Percentiles rank a stretch among this genome's conserved stretches.
These are phyloP conservation scores for Rosa multiflora DNA, from an alignment of 306 rosid genomes.

Conservation along the genomic window DNA sequence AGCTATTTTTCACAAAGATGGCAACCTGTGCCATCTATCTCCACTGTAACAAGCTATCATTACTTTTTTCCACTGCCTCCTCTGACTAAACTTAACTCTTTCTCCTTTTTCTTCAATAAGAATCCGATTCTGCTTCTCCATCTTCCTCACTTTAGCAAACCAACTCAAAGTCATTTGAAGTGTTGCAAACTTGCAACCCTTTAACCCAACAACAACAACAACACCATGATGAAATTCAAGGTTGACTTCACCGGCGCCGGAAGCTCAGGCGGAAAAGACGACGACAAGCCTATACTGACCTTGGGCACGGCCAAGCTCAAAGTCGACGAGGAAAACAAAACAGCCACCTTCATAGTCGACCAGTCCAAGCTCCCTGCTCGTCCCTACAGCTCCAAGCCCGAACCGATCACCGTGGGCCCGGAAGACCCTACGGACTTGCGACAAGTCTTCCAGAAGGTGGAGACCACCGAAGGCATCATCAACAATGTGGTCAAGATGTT, in stretches of 20 bases:
- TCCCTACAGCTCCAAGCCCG: too few species aligned
- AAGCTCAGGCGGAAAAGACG: too few species aligned
- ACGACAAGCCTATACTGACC: too few species aligned
- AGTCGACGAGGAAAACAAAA: too few species aligned
- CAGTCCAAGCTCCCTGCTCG: too few species aligned
- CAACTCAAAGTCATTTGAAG: too few species aligned
- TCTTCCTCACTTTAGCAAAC: not conserved
- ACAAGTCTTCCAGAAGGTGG: constrained; percentile 26
- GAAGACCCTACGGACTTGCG: too few species aligned
- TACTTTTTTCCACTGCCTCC: not conserved
- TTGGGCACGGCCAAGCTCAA: too few species aligned
- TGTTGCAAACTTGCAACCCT: too few species aligned
- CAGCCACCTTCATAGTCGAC: too few species aligned
- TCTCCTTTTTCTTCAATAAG: not conserved
- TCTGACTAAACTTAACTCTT: not conserved
- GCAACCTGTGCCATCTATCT: not conserved
- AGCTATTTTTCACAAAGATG: not conserved
- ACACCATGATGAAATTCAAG: not conserved
- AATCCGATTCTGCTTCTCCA: not conserved
- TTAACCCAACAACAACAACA: not conserved
- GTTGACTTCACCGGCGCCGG: too few species aligned
- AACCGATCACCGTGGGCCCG: too few species aligned
- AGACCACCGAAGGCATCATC: constrained; percentile 47
- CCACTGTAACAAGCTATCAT: not conserved
- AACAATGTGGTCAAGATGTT: constrained; percentile 75